Evolutionary conservation across 331 rosid species (phyloP), one percentile per base, ranked within the genome.

Genomic region (Stylosanthes scabra): DNA sequence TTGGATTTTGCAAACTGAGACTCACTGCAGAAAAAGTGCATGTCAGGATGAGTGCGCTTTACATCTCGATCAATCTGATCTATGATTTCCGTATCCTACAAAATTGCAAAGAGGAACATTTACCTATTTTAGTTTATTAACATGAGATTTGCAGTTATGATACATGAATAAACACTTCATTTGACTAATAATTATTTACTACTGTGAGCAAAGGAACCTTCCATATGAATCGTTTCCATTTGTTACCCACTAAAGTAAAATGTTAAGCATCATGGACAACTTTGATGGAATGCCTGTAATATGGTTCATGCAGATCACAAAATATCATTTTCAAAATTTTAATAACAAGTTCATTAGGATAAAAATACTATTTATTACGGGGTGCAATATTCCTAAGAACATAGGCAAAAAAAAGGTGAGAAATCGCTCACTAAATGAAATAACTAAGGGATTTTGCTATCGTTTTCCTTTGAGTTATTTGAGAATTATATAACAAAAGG

Each of bases 31-130:
- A 95, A 95, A 75, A 95, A 95, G 81, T 87, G 93, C 93, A 95
- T 78, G 78, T 95, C 99, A 59, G 99, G 99, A 86, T 95, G 99
- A 74, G 99, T 95, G 55, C 99, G 99, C 86, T 76, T 92, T 62
- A 95, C 99, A 77, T 95, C 99, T 81, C 99, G 86, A 70, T 95
- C 98, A 70, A 95, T 92, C 86, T 95, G 99, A 68, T 95, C 98
- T 70, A 95, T 88, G 77, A 95, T 92, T 82, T 92, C 99, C 9
- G 97, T 78, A 82, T 95, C 99, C 99, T 95, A 62, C 81, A 87
- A 63, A 74, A 71, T n/a, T 45, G 78, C 74, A 80, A 63, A 37
- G 47, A 61, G 59, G 66, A 54, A 45, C 51, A 60, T 69, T 71
- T 75, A 28, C 4, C 71, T 49, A 81, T 12, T 69, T 59, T 9